A percentile compares a stretch with the other conserved stretches of the same genome.
These are phyloP conservation scores for Fomitopsis palustris DNA, from an alignment of 1,284 basidiomycete genomes.

Conservation along the genomic window DNA sequence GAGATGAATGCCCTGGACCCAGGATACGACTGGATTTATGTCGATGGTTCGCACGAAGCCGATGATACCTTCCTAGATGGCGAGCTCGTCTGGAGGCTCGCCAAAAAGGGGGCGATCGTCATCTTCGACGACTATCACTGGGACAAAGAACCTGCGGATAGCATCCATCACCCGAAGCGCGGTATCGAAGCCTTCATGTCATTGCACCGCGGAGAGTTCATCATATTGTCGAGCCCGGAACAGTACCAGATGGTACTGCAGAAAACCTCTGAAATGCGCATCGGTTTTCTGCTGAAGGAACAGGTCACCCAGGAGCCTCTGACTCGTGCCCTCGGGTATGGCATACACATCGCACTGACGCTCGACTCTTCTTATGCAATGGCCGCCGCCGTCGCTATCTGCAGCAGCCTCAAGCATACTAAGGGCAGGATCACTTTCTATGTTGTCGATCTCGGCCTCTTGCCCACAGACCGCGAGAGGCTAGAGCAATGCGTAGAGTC, in stretches of 20 bases:
- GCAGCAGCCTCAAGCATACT: slow-evolving; percentile 36
- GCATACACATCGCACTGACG: slow-evolving; percentile 45
- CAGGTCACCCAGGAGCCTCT: slow-evolving; percentile 2
- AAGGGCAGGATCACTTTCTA: slow-evolving; percentile 44
- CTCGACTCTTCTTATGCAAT: slow-evolving; percentile 44
- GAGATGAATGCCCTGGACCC: slow-evolving; percentile 33
- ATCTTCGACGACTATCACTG: slow-evolving; percentile 61
- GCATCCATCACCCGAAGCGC: slow-evolving; percentile 50
- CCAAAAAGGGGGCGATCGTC: slow-evolving; percentile 45
- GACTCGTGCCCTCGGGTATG: slow-evolving; percentile 35
- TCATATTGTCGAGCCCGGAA: slow-evolving; percentile 32
- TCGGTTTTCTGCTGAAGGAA: slow-evolving; percentile 44
- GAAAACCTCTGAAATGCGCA: slow-evolving; percentile 49
- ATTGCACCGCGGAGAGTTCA: slow-evolving; percentile 48
- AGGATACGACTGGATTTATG: slow-evolving; percentile 58
- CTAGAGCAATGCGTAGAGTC: slow-evolving; percentile 31
- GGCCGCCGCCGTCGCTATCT: slow-evolving; percentile 45
- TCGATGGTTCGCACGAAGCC: slow-evolving; percentile 57
- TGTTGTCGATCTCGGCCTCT: slow-evolving; percentile 44
- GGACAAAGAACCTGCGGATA: slow-evolving; percentile 43
- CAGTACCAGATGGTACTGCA: slow-evolving; percentile 50
- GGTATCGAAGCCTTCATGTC: slow-evolving; percentile 53
- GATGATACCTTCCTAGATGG: slow-evolving; percentile 58
- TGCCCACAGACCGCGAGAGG: slow-evolving; percentile 31
- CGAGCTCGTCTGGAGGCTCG: slow-evolving; percentile 55